These are phyloP conservation scores for Stephanodiscus triporus DNA, from an alignment of 108 stramenopile species.

Conservation along the genomic window DNA sequence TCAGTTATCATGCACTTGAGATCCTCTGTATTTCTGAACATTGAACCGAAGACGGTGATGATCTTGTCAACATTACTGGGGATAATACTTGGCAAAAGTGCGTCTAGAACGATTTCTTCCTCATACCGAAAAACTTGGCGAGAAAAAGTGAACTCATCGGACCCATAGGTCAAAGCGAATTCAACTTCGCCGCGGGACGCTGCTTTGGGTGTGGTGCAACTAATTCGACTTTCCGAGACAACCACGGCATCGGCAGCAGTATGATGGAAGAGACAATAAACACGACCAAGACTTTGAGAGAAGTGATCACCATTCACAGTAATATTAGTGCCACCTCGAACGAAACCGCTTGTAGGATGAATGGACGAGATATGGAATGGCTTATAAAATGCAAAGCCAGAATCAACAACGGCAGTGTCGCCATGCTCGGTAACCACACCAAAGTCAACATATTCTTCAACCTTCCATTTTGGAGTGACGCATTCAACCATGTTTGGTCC, in stretches of 20 bases:
- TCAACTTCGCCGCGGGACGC: constrained; percentile 9
- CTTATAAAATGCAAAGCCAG: constrained; percentile 26
- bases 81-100: not conserved
- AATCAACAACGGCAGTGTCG: constrained; percentile 23
- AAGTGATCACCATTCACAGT: constrained; percentile 29
- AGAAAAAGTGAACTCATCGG: constrained; percentile 23
- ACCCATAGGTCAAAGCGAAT: constrained; percentile 29
- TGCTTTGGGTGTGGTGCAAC: constrained; percentile 22
- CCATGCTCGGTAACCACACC: constrained; percentile 18
- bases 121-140: constrained; percentile 26
- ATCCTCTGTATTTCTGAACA: constrained; percentile 14
- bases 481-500: constrained; percentile 38
- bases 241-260: constrained; percentile 12
- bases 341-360: constrained; percentile 25
- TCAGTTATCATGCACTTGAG: constrained; percentile 28
- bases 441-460: constrained; percentile 21
- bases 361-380: constrained; percentile 33
- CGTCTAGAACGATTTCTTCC: constrained; percentile 26
- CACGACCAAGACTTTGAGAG: constrained; percentile 18
- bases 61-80: constrained; percentile 9
- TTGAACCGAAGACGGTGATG: constrained; percentile 25
- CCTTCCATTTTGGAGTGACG: constrained; percentile 16
- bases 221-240: constrained; percentile 18
- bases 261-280: constrained; percentile 26
- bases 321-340: constrained; percentile 34